Evolutionary conservation across 805 yeast genomes (phyloP), one percentile per base, ranked within the genome.

Genomic region (Kodamaea fukazawae): DNA sequence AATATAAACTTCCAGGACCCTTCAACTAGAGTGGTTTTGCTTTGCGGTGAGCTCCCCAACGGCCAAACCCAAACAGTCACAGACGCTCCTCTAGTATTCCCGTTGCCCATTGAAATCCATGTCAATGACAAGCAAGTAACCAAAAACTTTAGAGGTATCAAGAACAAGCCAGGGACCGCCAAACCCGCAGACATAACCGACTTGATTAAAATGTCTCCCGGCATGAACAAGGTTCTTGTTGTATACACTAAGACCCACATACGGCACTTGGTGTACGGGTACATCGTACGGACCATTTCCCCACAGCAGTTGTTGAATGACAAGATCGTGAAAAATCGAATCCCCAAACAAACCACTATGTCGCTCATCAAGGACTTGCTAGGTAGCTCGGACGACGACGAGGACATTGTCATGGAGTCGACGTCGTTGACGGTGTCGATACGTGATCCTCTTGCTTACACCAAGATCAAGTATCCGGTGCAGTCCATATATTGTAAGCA

Each of bases 131-230:
- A 47, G 2, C 78, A 78, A 43, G 75, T 81, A 2, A 42, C 49
- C 12, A 53, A 50, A 40, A 49, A 44, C 36, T 54, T 54, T 34
- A 76, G 81, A 40, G 97, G 97, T 1, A 63, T 89, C 22, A 87
- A 87, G 53, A 83, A 83, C 34, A 76, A 73, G 43, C 75, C 76
- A 0, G 96, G 96, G 0, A 81, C 96, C 0, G 83, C 89, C 1
- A 75, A 78, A 44, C 96, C 97, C 0, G 89, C 87, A 0, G 85
- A 90, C 57, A 49, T 91, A 30, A 84, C 96, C 0, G 68, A 69
- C 2, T 64, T 66, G 30, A 13, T 61, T 5, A 40, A 38, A 33
- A 34, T 76, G n/a, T 44, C 56, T 16, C 47, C 53, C 45, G 57
- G 12, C 62, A 61, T 7, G 15, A 83, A 79, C 52, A 52, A 55